Percentiles rank a stretch among this genome's conserved stretches.
These are phyloP conservation scores for Ceratobasidium sp. DNA, from an alignment of 1,284 basidiomycete genomes.

Conservation along the genomic window DNA sequence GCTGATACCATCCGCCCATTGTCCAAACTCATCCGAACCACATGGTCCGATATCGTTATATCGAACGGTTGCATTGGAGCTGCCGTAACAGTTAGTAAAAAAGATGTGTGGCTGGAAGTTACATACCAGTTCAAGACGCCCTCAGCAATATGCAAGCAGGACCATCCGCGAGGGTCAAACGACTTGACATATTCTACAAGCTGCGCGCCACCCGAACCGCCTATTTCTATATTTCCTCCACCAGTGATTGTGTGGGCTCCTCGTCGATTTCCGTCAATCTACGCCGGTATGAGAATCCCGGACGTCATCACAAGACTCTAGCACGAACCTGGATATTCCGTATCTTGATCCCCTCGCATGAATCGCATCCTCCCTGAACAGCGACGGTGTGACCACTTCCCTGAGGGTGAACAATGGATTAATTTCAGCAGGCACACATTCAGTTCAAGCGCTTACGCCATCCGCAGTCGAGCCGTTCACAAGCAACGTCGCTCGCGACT, in stretches of 20 bases:
- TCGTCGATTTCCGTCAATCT: constrained; percentile 58
- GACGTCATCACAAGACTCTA: too few relatives aligned
- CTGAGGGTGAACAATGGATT: not conserved
- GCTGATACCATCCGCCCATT: constrained; percentile 61
- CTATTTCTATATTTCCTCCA: constrained; percentile 50
- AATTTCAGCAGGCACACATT: constrained; percentile 53
- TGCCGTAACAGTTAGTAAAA: constrained; percentile 52
- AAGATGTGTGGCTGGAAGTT: constrained; percentile 39
- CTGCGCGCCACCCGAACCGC: constrained; percentile 52
- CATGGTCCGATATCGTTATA: constrained; percentile 59
- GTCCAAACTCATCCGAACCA: constrained; percentile 53
- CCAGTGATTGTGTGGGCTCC: constrained; percentile 52
- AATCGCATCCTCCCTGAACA: constrained; percentile 51
- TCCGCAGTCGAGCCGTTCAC: constrained; percentile 52
- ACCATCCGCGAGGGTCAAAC: constrained; percentile 54
- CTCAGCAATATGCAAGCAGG: constrained; percentile 42
- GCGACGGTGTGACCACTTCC: constrained; percentile 50
- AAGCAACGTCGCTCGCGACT: constrained; percentile 57
- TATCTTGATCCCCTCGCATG: constrained; percentile 50
- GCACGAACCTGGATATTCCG: constrained; percentile 46
- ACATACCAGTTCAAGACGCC: constrained; percentile 34
- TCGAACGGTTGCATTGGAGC: constrained; percentile 54
- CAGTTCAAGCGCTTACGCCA: constrained; percentile 39
- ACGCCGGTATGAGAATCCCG: too few relatives aligned
- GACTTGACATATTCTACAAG: constrained; percentile 54